phyloP scores from a whole-genome alignment of 495 filamentous ascomycete species.

The Penicillium samsonianum region DNA sequence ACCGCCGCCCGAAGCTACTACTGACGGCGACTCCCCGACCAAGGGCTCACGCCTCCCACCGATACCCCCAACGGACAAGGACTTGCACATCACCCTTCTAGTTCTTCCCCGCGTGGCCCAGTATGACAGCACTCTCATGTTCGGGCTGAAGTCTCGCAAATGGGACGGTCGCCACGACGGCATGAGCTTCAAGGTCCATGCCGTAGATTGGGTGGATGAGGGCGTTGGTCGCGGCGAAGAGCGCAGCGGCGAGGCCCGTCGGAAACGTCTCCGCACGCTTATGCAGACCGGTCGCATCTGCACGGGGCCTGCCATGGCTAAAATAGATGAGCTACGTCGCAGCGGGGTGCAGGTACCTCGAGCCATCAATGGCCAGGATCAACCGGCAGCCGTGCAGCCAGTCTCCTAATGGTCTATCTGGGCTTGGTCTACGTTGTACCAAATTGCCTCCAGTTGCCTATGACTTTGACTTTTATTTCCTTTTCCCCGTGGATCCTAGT shows the following conservation, averaged over 20 bases:
- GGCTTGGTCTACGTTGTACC: neutral
- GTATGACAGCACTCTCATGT: slow-evolving; percentile 71
- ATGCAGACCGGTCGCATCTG: slow-evolving; percentile 51
- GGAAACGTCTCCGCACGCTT: slow-evolving; percentile 56
- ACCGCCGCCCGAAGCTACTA: slow-evolving; percentile 28
- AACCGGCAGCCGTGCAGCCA: slow-evolving; percentile 34
- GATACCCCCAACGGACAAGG: slow-evolving; percentile 56
- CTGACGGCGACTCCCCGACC: slow-evolving; percentile 18
- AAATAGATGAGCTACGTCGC: slow-evolving; percentile 45
- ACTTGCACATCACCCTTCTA: slow-evolving; percentile 81
- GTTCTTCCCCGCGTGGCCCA: slow-evolving; percentile 76
- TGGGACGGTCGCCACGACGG: slow-evolving; percentile 77
- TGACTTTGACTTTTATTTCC: neutral
- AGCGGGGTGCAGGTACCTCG: slow-evolving; percentile 38
- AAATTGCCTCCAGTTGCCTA: neutral
- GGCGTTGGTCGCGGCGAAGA: slow-evolving; percentile 64
- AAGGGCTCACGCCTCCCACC: slow-evolving; percentile 43
- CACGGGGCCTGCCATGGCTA: slow-evolving; percentile 46
- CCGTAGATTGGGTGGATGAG: slow-evolving; percentile 80
- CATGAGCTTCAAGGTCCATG: slow-evolving; percentile 80
- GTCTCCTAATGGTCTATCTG: slow-evolving; percentile 32
- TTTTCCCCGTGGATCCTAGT: neutral
- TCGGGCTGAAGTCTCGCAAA: slow-evolving; percentile 75
- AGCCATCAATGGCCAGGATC: slow-evolving; percentile 33
- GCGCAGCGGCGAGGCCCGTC: slow-evolving; percentile 61